Evolutionary conservation across 2,329 filamentous ascomycete genomes (phyloP), one percentile per base, ranked within the genome.

Genomic region (Didymella arachidicola): DNA sequence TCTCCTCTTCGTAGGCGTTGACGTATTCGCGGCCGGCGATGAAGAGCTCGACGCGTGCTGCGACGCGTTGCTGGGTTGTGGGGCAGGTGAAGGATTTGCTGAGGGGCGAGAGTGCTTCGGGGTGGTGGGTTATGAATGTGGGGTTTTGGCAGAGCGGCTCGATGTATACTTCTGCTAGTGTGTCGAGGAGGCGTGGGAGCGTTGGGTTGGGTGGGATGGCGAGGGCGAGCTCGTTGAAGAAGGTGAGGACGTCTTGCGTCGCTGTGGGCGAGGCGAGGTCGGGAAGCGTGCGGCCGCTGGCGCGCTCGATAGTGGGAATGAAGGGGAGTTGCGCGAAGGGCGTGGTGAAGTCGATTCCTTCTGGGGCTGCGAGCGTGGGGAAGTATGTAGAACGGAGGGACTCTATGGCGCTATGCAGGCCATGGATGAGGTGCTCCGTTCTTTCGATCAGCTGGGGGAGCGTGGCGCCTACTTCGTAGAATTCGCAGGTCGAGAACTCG

Each of bases 1-100:
- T 99, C 76, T 99, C 95, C 78, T 99, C 95, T 76, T 99, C 95
- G 77, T 99, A 99, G 81, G 94, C 96, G 77, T 99, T 99, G 60
- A 94, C 92, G 30, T 97, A 84, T 74, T 99, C 95, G 53, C 87
- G 86, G 39, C 89, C 87, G 48, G 86, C 80, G 62, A 96, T 86
- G 78, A 96, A 97, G 22, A 97, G 85, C 78, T 97, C 93, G 0
- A 90, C 91, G 6, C 93, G 88, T 0, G 92, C 91, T 1, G 92
- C 89, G 1, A 97, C 87, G 8, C 85, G 78, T 73, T 97, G 93
- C 14, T 83, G 82, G 0, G 88, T 81, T 8, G 72, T 77, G 0
- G 87, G 84, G 73, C 93, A 92, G 19, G 83, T 70, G 78, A 92
- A 96, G 51, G 91, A 93, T 80, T 98, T 98, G 25, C 93, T 88